These are phyloP conservation scores for Paspalum vaginatum DNA, from an alignment of 176 grass and related monocot species.

Conservation along the genomic window DNA sequence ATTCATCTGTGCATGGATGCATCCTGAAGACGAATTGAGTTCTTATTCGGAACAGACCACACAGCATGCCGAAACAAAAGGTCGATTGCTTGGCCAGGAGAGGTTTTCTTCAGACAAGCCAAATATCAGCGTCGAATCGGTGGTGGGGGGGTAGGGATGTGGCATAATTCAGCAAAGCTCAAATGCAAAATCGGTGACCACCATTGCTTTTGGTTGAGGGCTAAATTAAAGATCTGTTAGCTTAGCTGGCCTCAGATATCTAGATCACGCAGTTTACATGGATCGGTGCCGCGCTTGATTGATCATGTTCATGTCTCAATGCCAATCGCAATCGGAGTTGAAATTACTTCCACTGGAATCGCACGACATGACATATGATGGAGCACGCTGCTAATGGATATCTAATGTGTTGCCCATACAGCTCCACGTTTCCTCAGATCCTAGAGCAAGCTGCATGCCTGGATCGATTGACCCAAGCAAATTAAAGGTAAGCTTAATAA, in stretches of 20 bases:
- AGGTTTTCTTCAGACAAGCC: neutral
- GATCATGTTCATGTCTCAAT: neutral
- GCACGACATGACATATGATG: neutral
- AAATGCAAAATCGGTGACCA: neutral
- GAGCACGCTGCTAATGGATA: neutral
- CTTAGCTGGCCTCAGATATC: neutral
- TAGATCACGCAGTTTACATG: neutral
- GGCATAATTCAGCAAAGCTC: neutral
- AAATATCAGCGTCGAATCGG: neutral
- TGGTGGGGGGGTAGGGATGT: no score
- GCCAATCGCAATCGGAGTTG: neutral
- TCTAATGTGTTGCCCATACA: neutral
- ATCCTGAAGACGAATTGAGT: neutral
- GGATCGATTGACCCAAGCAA: neutral
- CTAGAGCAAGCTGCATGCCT: neutral
- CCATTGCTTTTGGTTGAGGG: neutral
- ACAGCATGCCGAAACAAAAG: neutral
- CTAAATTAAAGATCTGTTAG: neutral
- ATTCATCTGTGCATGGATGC: neutral
- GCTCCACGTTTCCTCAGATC: conserved; percentile 5
- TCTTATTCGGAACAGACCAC: neutral
- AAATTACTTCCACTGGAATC: conserved; percentile 1
- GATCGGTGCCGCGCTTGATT: conserved; percentile 11
- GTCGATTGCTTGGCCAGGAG: neutral
- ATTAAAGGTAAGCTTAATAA: neutral